Percentiles rank a stretch among this genome's conserved stretches.
Evolutionary conservation across 306 rosid species (phyloP).

Genomic region (Vachellia pachyceras): DNA sequence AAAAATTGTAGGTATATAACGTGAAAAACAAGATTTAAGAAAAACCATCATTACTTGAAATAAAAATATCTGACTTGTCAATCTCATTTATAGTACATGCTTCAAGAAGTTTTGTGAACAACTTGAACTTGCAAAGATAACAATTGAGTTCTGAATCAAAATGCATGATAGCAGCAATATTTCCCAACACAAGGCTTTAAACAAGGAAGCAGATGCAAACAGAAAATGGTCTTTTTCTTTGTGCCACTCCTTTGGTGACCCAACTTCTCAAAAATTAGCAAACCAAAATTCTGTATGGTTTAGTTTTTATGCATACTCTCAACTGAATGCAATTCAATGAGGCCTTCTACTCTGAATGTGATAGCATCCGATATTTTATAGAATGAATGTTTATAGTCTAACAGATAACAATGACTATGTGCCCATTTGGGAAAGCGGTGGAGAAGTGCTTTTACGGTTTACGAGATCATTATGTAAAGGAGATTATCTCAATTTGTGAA

Average conservation of each 20-base stretch:
- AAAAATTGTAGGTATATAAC: slow-evolving; percentile 19
- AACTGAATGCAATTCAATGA: slow-evolving; percentile 4
- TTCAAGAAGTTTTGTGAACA: neutral
- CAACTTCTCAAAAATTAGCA: slow-evolving; percentile 8
- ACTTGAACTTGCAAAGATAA: slow-evolving; percentile 22
- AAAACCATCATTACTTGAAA: neutral
- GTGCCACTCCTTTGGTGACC: slow-evolving; percentile 7
- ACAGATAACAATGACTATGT: slow-evolving; percentile 11
- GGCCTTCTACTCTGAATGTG: slow-evolving; percentile 14
- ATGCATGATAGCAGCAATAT: slow-evolving; percentile 8
- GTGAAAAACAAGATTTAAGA: neutral
- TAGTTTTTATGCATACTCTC: slow-evolving; percentile 7
- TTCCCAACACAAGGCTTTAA: slow-evolving; percentile 16
- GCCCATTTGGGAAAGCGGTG: too few species aligned
- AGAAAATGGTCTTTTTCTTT: neutral
- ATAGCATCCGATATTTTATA: slow-evolving; percentile 31
- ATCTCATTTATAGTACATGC: slow-evolving; percentile 24
- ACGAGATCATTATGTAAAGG: too few species aligned
- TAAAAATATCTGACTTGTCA: slow-evolving; percentile 6
- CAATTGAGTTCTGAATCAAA: slow-evolving; percentile 17
- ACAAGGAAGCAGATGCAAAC: neutral
- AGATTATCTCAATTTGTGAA: too few species aligned
- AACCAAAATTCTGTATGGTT: neutral
- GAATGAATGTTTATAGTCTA: slow-evolving; percentile 14
- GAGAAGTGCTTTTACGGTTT: too few species aligned